Evolutionary conservation across 164 flowering plant species (phyloP).

Genomic region (Liriodendron chinense): DNA sequence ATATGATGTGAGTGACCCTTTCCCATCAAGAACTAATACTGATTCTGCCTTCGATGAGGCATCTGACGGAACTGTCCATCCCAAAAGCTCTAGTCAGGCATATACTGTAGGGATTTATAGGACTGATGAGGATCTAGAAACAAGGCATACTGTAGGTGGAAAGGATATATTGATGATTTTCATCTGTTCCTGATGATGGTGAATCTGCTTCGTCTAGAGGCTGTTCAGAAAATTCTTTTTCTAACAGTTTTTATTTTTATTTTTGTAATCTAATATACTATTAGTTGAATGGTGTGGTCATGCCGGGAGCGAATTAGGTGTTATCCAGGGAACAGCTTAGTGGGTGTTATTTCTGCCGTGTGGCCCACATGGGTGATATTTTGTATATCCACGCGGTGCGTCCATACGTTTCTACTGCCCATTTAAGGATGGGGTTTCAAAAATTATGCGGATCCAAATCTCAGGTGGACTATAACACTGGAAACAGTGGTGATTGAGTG

Average conservation of each 20-base stretch:
- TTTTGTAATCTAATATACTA: not conserved
- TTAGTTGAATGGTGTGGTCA: not conserved
- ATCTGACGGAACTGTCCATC: slow-evolving; percentile 3
- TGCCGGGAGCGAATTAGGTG: too few relatives aligned
- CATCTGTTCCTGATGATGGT: slow-evolving; percentile 61
- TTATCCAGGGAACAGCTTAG: too few relatives aligned
- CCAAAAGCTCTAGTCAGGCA: slow-evolving; percentile 23
- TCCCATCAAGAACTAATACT: not conserved
- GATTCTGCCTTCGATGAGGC: not conserved
- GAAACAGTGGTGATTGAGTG: too few relatives aligned
- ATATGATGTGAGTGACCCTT: not conserved
- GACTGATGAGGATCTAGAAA: slow-evolving; percentile 6
- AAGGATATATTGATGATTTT: slow-evolving; percentile 89
- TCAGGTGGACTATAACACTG: too few relatives aligned
- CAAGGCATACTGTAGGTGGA: slow-evolving; percentile 67
- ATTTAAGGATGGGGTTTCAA: too few relatives aligned
- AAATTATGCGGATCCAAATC: too few relatives aligned
- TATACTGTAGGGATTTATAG: slow-evolving; percentile 10
- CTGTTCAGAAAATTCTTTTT: slow-evolving; percentile 49
- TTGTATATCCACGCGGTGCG: too few relatives aligned
- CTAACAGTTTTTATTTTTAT: not conserved
- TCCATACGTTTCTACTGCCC: too few relatives aligned
- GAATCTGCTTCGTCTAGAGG: slow-evolving; percentile 41
- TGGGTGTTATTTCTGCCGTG: too few relatives aligned
- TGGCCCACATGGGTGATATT: too few relatives aligned